Percentiles rank a stretch among this genome's conserved stretches.
These are phyloP conservation scores for Aspergillus affinis DNA, from an alignment of 495 filamentous ascomycete species.

Conservation along the genomic window DNA sequence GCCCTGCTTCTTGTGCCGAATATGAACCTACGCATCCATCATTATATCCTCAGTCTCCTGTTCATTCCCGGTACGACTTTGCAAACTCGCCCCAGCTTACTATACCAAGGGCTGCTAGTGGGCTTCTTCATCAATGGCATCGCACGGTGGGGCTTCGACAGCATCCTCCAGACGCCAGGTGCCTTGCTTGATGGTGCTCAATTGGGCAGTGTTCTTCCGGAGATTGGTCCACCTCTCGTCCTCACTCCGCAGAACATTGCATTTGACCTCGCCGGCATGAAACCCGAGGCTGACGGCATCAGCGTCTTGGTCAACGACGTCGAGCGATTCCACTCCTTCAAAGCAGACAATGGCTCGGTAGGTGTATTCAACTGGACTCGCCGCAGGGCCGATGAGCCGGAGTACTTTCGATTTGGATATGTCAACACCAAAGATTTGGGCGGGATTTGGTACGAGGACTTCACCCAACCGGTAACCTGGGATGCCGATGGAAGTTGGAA, in stretches of 20 bases:
- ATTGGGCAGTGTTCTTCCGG: constrained; percentile 48
- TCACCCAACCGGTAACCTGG: constrained; percentile 75
- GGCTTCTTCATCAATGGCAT: constrained; percentile 66
- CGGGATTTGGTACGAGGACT: constrained; percentile 68
- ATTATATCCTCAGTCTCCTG: constrained; percentile 62
- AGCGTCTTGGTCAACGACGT: constrained; percentile 62
- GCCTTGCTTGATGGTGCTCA: constrained; percentile 50
- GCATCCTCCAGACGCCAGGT: constrained; percentile 57
- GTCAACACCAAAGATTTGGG: constrained; percentile 50
- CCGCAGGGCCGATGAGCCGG: constrained; percentile 46
- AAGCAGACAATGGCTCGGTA: constrained; percentile 38
- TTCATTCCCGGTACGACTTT: constrained; percentile 57
- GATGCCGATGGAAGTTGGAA: constrained; percentile 46
- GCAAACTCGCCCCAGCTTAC: constrained; percentile 55
- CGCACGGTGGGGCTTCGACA: constrained; percentile 64
- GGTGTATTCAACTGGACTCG: constrained; percentile 48
- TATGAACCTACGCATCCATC: constrained; percentile 63
- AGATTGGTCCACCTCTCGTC: constrained; percentile 35
- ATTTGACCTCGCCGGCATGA: constrained; percentile 45
- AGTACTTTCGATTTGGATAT: constrained; percentile 83
- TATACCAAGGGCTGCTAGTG: constrained; percentile 63
- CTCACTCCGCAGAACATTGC: constrained; percentile 39
- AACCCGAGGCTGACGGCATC: constrained; percentile 50
- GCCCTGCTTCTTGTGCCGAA: constrained; percentile 53
- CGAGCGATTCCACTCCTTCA: constrained; percentile 46